phyloP scores from a whole-genome alignment of 2,329 filamentous ascomycete genomes.

The Pestalotiopsis sp. region DNA sequence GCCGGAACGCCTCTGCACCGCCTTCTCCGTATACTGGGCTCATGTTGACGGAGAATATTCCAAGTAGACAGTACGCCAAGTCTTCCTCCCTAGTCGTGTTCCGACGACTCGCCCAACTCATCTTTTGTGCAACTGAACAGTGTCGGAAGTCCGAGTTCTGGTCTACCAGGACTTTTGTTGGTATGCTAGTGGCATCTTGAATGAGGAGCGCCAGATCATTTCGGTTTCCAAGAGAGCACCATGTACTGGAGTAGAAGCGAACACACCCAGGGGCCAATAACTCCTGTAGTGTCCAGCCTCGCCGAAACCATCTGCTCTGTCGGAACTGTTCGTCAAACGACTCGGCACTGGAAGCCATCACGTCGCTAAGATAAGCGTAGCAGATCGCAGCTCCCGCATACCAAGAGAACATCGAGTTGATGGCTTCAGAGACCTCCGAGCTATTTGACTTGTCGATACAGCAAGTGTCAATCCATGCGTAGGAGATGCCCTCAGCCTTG shows the following conservation, averaged over 20 bases:
- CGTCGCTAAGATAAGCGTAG: neutral
- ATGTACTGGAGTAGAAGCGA: neutral
- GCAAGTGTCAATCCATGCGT: neutral
- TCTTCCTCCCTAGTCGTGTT: neutral
- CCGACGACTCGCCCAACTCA: neutral
- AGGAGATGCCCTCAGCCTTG: neutral
- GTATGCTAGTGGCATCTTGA: neutral
- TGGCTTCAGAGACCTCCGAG: neutral
- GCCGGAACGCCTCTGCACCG: neutral
- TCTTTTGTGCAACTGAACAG: neutral
- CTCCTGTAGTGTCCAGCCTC: neutral
- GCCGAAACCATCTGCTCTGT: neutral
- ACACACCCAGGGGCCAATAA: neutral
- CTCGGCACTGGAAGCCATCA: neutral
- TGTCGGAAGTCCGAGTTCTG: neutral
- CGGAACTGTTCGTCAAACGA: neutral
- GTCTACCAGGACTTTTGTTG: neutral
- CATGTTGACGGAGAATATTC: neutral
- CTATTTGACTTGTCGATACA: neutral
- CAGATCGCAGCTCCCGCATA: neutral
- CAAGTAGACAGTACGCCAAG: neutral
- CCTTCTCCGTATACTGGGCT: neutral
- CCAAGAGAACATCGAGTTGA: slow-evolving; percentile 1
- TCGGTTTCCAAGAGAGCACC: neutral
- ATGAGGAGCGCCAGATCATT: neutral